A percentile compares a stretch with the other conserved stretches of the same genome.
Conservation (phyloP, 2,329 filamentous ascomycete genomes). For the Monilinia polystroma region DNA sequence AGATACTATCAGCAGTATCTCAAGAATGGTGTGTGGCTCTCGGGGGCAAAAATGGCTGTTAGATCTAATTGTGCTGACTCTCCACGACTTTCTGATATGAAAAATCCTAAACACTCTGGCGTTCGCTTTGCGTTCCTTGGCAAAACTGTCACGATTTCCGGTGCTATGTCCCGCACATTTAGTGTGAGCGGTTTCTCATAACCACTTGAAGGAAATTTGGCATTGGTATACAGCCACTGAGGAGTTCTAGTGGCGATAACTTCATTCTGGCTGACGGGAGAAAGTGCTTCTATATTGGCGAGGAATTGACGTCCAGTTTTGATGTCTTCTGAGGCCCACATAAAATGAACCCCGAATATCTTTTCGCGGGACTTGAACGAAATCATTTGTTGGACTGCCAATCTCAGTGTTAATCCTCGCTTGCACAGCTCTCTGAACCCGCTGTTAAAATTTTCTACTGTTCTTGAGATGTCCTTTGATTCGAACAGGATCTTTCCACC, state of each 20-base stretch:
- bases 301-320: constrained; percentile 38
- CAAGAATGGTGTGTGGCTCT: no score
- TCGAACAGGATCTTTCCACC: constrained; percentile 40
- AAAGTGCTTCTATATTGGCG: constrained; percentile 37
- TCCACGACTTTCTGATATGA: no score
- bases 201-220: no score
- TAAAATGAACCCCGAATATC: constrained; percentile 35
- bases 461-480: constrained; percentile 36
- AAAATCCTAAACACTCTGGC: no score
- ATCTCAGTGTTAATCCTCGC: constrained; percentile 31
- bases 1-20: no score
- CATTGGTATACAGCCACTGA: constrained; percentile 28
- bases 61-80: no score
- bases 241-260: constrained; percentile 33
- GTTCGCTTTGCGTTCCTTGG: no score
- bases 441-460: constrained; percentile 35
- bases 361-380: constrained; percentile 38
- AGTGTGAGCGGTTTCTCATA: no score
- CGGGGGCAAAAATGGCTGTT: no score
- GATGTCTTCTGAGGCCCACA: constrained; percentile 41
- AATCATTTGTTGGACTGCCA: constrained; percentile 35
- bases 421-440: constrained; percentile 33
- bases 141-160: no score
- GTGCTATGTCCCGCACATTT: no score
- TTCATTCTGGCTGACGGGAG: constrained; percentile 36